Percentiles rank a stretch among this genome's conserved stretches.
Evolutionary conservation across 164 flowering plant species (phyloP).

Genomic region (Kingdonia uniflora): DNA sequence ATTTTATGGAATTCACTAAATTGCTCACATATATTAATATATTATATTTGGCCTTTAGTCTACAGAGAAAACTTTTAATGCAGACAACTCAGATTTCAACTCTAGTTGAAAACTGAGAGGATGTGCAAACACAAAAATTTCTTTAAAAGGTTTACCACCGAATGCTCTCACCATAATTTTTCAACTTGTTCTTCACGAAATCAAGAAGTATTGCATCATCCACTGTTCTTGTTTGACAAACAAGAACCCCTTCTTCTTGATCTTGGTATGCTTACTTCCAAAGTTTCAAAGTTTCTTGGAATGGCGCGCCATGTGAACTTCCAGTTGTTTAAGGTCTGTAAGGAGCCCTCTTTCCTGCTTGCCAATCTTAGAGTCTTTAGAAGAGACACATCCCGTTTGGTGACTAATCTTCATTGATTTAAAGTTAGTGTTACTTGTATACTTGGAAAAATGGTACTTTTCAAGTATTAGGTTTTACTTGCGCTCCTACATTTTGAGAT

Average conservation of each 20-base stretch:
- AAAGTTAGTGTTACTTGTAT: background rate
- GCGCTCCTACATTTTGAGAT: slow-evolving; percentile 8
- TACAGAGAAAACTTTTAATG: too few relatives aligned
- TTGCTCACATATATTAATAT: too few relatives aligned
- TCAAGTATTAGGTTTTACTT: slow-evolving; percentile 26
- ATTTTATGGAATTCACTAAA: too few relatives aligned
- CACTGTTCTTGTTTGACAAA: slow-evolving; percentile 82
- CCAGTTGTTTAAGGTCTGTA: slow-evolving; percentile 51
- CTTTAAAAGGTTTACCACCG: slow-evolving; percentile 35
- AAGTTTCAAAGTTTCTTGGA: slow-evolving; percentile 59
- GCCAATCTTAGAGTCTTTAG: slow-evolving; percentile 9
- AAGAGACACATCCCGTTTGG: slow-evolving; percentile 5
- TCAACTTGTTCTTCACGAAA: too few relatives aligned
- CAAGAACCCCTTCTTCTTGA: slow-evolving; percentile 59
- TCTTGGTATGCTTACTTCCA: slow-evolving; percentile 57
- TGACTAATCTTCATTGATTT: too few relatives aligned
- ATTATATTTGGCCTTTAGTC: too few relatives aligned
- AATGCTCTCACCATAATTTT: too few relatives aligned
- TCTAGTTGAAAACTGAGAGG: too few relatives aligned
- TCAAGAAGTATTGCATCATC: slow-evolving; percentile 54
- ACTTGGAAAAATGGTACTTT: slow-evolving; percentile 51
- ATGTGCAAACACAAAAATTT: too few relatives aligned
- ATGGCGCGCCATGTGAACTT: slow-evolving; percentile 37
- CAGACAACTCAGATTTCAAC: too few relatives aligned
- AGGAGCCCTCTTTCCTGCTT: slow-evolving; percentile 37